Evolutionary conservation across 352 stramenopile genomes (phyloP).

Genomic region (Pythium utonaiense): DNA sequence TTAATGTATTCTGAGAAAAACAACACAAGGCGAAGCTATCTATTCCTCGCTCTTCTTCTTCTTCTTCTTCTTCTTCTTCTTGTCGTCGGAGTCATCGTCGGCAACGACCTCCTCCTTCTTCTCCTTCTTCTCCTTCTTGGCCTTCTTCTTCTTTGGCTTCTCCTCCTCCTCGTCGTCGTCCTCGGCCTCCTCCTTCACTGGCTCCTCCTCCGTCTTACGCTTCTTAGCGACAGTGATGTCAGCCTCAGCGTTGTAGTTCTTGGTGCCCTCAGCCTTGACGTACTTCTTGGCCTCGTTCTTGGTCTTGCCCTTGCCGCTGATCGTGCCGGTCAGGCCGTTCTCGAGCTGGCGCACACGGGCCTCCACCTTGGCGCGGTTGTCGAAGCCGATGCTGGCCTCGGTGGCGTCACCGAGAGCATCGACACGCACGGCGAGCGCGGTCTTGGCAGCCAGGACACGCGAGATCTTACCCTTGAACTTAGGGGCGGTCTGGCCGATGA

Average conservation of each 20-base stretch:
- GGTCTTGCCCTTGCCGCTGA: conserved; percentile 87
- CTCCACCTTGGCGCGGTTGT: conserved; percentile 98
- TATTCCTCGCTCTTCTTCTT: conserved; percentile 50
- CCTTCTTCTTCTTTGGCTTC: conserved; percentile 38
- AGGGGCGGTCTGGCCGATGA: conserved; percentile 98
- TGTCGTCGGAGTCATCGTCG: conserved; percentile 50
- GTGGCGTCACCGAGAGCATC: conserved; percentile 97
- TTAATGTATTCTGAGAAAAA: conserved; percentile 26
- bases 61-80: conserved; percentile 44
- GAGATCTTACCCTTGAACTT: conserved; percentile 99
- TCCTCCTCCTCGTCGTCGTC: conserved; percentile 55
- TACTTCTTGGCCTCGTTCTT: conserved; percentile 92
- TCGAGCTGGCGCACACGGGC: conserved; percentile 97
- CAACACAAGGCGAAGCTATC: conserved; percentile 24
- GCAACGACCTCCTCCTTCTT: conserved; percentile 88
- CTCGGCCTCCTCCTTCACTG: conserved; percentile 48
- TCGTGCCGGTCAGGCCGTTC: conserved; percentile 85
- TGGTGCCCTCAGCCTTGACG: conserved; percentile 64
- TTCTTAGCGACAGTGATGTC: conserved; percentile 96
- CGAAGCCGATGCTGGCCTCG: conserved; percentile 94
- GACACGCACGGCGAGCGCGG: conserved; percentile 97
- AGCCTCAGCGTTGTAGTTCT: conserved; percentile 92
- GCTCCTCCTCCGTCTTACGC: conserved; percentile 60
- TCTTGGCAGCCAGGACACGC: conserved; percentile 98
- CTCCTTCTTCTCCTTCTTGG: conserved; percentile 69